phyloP scores from a whole-genome alignment of 129 eudicot species.

The Escallonia rubra region DNA sequence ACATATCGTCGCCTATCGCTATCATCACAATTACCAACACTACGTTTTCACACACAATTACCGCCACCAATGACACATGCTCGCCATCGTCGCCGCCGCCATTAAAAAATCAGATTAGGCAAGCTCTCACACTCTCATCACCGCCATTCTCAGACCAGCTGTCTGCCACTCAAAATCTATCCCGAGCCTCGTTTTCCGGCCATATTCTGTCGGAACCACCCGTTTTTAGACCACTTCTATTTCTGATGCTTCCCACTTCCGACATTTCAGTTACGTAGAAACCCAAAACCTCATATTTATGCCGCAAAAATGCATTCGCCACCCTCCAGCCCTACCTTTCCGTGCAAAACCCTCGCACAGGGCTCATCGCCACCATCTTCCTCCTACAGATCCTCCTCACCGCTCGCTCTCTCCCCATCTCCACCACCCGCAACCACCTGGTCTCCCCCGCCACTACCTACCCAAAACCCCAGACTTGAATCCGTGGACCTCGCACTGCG shows the following conservation, averaged over 20 bases:
- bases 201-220: conserved; percentile 22
- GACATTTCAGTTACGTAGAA: conserved; percentile 26
- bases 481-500: conserved; percentile 70
- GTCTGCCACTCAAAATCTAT: no score
- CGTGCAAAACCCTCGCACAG: conserved; percentile 51
- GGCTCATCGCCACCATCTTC: conserved; percentile 60
- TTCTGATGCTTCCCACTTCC: conserved; percentile 62
- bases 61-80: no score
- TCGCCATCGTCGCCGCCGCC: no score
- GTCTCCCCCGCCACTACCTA: background rate
- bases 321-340: conserved; percentile 36
- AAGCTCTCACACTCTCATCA: conserved; percentile 9
- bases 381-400: conserved; percentile 65
- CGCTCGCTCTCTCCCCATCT: conserved; percentile 40
- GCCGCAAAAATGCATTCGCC: conserved; percentile 33
- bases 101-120: no score
- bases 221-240: conserved; percentile 1
- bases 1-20: no score
- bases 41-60: no score
- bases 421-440: background rate
- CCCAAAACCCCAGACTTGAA: conserved; percentile 40
- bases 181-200: conserved; percentile 32
- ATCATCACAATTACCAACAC: no score
- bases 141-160: background rate
- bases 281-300: conserved; percentile 33